Evolutionary conservation across 805 yeast genomes (phyloP), one percentile per base, ranked within the genome.

Genomic region (Monosporozyma solicola): DNA sequence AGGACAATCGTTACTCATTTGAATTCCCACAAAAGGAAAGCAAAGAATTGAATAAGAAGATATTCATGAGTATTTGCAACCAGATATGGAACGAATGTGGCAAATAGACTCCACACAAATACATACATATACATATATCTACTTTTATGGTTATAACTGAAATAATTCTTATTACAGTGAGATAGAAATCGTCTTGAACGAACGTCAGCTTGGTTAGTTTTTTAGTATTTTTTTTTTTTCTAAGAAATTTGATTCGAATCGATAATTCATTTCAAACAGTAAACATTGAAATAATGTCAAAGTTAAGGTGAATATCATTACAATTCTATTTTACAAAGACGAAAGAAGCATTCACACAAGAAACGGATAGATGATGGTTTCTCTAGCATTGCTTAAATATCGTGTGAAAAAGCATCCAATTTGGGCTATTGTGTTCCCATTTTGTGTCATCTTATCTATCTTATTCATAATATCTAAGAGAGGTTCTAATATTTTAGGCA

Each of bases 31-130:
- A 49, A 20, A 53, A 53, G 11, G 22, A 46, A 2, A 53, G 60
- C 11, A 50, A 53, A 9, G 50, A 41, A n/a, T 32, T 62, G 5
- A 67, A 67, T 54, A 65, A 65, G 54, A 67, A 62, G 50, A 61
- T 65, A 61, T 67, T 66, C 50, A 54, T 67, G 57, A 63, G 64
- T 50, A 64, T 66, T 20, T 67, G 71, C 54, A 65, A 62, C 52
- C 65, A 63, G 52, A 59, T 67, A n/a, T 67, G 70, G 70, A 64
- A 63, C 48, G 69, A 66, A 41, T 57, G 64, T 3, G 51, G 53
- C 24, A 56, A 39, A 39, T 39, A 39, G 20, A 20, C 3, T 6
- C 8, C 20, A 39, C 20, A 39, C 2, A 20, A 1, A 20, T 20
- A 20, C 20, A 20, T 20, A 20, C 20, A 20, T 20, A 20, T 20